Evolutionary conservation across 2,329 filamentous ascomycete genomes (phyloP).

Genomic region (Stemphylium lycopersici): DNA sequence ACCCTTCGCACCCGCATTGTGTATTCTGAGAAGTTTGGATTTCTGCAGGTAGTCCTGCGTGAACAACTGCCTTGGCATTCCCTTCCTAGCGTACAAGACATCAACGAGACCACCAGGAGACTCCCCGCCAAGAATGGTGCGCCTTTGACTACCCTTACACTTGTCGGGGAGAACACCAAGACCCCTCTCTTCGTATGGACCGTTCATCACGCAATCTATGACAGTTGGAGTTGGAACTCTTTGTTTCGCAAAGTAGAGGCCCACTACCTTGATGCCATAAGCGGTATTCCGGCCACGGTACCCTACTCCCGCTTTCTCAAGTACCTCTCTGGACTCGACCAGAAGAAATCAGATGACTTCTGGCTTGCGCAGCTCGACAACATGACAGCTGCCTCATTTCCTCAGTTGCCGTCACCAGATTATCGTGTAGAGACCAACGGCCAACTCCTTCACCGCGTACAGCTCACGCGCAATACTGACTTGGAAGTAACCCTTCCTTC

Average conservation of each 20-base stretch:
- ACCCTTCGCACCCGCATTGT: slow-evolving; percentile 56
- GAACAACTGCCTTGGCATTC: slow-evolving; percentile 29
- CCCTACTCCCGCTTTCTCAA: slow-evolving; percentile 44
- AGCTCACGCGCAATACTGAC: slow-evolving; percentile 25
- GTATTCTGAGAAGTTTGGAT: slow-evolving; percentile 38
- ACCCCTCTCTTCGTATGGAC: slow-evolving; percentile 43
- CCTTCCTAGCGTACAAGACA: slow-evolving; percentile 26
- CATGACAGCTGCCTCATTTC: slow-evolving; percentile 38
- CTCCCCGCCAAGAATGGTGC: slow-evolving; percentile 38
- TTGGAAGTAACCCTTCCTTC: slow-evolving; percentile 45
- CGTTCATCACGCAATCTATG: slow-evolving; percentile 47
- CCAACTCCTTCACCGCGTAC: slow-evolving; percentile 28
- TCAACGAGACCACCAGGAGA: slow-evolving; percentile 34
- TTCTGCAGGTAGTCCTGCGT: slow-evolving; percentile 41
- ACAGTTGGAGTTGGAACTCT: slow-evolving; percentile 42
- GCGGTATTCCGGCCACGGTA: slow-evolving; percentile 18
- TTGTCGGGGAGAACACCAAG: slow-evolving; percentile 16
- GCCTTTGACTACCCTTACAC: slow-evolving; percentile 23
- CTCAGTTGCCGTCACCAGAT: slow-evolving; percentile 39
- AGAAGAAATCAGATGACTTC: slow-evolving; percentile 35
- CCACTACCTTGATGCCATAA: slow-evolving; percentile 23
- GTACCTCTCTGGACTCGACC: slow-evolving; percentile 35
- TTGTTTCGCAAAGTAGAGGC: slow-evolving; percentile 35
- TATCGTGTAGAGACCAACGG: slow-evolving; percentile 40
- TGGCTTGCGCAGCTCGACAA: slow-evolving; percentile 38